Percentiles rank a stretch among this genome's conserved stretches.
These are phyloP conservation scores for Termitomyces sp. DNA, from an alignment of 768 basidiomycete species.

Conservation along the genomic window DNA sequence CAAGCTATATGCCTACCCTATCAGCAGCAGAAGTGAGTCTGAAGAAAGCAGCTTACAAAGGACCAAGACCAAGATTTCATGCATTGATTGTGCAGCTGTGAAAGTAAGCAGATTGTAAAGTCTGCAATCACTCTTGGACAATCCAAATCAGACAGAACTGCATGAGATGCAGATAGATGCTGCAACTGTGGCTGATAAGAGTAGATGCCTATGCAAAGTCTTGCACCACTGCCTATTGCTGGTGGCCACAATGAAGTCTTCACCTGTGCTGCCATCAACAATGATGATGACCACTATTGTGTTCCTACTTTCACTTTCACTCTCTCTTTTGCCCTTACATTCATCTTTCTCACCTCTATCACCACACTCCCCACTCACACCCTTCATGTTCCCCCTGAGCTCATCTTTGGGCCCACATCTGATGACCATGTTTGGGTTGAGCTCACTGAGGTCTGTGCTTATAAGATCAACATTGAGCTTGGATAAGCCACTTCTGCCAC, in stretches of 20 bases:
- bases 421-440: not conserved
- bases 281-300: not conserved
- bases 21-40: no score
- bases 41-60: no score
- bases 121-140: not conserved
- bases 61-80: no score
- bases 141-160: no score
- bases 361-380: constrained; percentile 7
- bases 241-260: no score
- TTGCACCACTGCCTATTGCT: constrained; percentile 9
- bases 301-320: not conserved
- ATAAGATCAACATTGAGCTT: not conserved
- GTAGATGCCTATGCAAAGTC: constrained; percentile 9
- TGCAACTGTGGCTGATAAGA: not conserved
- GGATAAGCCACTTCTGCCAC: not conserved
- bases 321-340: not conserved
- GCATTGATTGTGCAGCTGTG: no score
- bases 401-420: not conserved
- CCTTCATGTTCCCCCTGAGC: constrained; percentile 4
- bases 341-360: constrained; percentile 8
- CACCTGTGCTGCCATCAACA: not conserved
- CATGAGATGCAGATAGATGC: not conserved
- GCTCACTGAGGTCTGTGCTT: not conserved
- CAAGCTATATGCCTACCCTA: no score
- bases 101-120: not conserved